Base-by-base conservation (phyloP, 1,139 yeast species). In the Scheffersomyces parashehatae region DNA sequence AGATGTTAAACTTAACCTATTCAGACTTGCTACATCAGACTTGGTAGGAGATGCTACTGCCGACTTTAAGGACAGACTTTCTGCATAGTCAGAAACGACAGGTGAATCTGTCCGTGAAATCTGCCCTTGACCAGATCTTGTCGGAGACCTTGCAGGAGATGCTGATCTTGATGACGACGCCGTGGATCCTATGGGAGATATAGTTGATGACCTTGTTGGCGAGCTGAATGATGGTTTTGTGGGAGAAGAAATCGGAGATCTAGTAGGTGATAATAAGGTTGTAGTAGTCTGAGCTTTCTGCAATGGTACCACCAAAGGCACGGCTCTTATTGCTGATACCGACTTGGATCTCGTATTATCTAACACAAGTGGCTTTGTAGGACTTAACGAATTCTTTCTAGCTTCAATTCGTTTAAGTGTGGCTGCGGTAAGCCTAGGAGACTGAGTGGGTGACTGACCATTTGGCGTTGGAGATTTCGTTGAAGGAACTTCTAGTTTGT, bases 391-490 rank as follows among this genome's bases (percentile, higher is more conserved):
- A 5, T 36, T 37, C 14, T 41, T 39, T 6, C 39, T 58, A 29
- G 69, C 64, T 46, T 65, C 72, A 5, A 67, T 53, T 38, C 74
- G 49, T 39, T 59, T 66, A 31, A 66, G 51, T 1, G 73, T 68
- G 4, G 73, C 73, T 11, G 58, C 50, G 0, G 69, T 54, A 12
- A 60, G 49, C 32, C 55, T 54, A 0, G 64, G 60, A 3, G 58
- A 49, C 4, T 58, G 54, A n/a, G 32, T 29, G 2, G 32, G 26
- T 3, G 30, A 8, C n/a, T 16, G 29, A 9, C 31, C 29, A 10
- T 28, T 28, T 11, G 37, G 26, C n/a, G 35, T 30, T 26, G 29
- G 35, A 3, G 29, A 8, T 8, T 15, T 33, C 7, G 42, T 37
- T 3, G 14, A 12, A 4, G 38, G 24, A n/a, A 12, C 33, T 3